Conservation (phyloP, 1,284 basidiomycete genomes). For the Ceratobasidium sp. region DNA sequence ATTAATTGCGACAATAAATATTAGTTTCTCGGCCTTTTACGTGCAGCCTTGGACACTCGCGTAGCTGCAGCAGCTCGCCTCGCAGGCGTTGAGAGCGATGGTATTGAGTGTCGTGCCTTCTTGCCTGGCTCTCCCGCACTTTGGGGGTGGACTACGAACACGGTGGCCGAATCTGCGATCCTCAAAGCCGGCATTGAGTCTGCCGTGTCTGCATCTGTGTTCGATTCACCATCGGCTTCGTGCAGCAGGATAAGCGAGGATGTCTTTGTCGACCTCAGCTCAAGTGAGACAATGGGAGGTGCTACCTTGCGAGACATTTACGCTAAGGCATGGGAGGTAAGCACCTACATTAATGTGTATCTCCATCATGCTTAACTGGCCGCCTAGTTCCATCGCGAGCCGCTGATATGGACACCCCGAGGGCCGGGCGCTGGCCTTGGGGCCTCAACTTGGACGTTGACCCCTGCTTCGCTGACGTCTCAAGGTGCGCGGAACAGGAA, state of each 20-base stretch:
- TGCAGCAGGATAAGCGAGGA: conserved; percentile 1
- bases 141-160: conserved; percentile 43
- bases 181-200: conserved; percentile 36
- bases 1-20: conserved; percentile 3
- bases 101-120: conserved; percentile 41
- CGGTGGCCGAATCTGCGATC: conserved; percentile 31
- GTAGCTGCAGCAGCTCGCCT: conserved; percentile 30
- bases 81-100: conserved; percentile 37
- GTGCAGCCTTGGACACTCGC: conserved; percentile 37
- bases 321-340: conserved; percentile 44
- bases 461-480: conserved; percentile 22
- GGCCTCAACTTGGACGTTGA: conserved; percentile 39
- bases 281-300: conserved; percentile 41
- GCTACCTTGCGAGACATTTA: conserved; percentile 41
- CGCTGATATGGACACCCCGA: conserved; percentile 42
- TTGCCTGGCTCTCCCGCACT: conserved; percentile 42
- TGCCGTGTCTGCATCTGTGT: conserved; percentile 34
- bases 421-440: conserved; percentile 36
- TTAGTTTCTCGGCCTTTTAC: conserved; percentile 39
- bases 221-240: conserved; percentile 33
- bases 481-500: conserved; percentile 14
- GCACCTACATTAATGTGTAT: neutral
- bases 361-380: neutral
- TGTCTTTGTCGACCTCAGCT: conserved; percentile 28
- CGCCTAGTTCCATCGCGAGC: conserved; percentile 33